Percentiles rank a stretch among this genome's conserved stretches.
Evolutionary conservation across 1,139 yeast genomes (phyloP).

Genomic region (Pichia sp.): DNA sequence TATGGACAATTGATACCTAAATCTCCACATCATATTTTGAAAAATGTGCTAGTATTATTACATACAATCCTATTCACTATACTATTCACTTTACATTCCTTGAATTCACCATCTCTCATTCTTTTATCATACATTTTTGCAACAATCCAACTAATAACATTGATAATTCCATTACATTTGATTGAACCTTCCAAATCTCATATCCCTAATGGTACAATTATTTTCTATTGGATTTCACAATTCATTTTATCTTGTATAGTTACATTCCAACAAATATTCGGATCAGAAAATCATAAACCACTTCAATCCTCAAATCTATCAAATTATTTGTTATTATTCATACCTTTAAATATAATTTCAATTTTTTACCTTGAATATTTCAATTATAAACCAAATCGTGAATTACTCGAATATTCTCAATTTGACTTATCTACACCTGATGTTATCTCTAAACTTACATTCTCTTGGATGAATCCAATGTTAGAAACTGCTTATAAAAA

Average conservation of each 20-base stretch:
- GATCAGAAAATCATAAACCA: slow-evolving; percentile 17
- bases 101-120: not conserved
- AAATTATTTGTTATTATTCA: slow-evolving; percentile 15
- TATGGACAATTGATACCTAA: slow-evolving; percentile 13
- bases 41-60: slow-evolving; percentile 13
- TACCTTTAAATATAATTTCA: slow-evolving; percentile 29
- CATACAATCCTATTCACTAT: slow-evolving; percentile 8
- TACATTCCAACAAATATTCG: slow-evolving; percentile 23
- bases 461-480: slow-evolving; percentile 56
- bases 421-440: slow-evolving; percentile 38
- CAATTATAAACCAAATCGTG: slow-evolving; percentile 39
- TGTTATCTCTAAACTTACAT: slow-evolving; percentile 44
- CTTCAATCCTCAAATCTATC: slow-evolving; percentile 17
- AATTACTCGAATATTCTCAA: slow-evolving; percentile 31
- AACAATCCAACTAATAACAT: slow-evolving; percentile 17
- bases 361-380: slow-evolving; percentile 35
- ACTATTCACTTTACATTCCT: slow-evolving; percentile 1
- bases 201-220: slow-evolving; percentile 32
- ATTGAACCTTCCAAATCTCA: slow-evolving; percentile 33
- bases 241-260: slow-evolving; percentile 27
- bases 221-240: slow-evolving; percentile 39
- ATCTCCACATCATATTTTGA: slow-evolving; percentile 15
- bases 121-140: slow-evolving; percentile 24
- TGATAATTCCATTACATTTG: slow-evolving; percentile 37
- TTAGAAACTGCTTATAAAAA: slow-evolving; percentile 42